Base-by-base conservation (phyloP, 371 early-diverging fungal species). In the Actinomortierella wolfii region DNA sequence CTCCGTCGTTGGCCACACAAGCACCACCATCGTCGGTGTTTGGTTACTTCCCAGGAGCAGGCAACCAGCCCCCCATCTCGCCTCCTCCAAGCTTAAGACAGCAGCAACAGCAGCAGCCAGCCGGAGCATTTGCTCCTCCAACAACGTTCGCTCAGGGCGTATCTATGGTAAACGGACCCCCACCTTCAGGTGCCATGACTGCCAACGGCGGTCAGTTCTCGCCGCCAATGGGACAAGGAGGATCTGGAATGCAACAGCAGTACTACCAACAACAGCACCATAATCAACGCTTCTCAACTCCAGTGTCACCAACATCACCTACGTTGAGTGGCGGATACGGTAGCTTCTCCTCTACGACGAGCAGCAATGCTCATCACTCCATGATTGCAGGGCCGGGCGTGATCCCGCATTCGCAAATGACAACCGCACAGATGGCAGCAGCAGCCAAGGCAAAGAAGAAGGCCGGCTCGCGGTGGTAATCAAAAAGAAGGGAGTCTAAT, bases 1-100 rank as follows among this genome's bases (percentile, higher is more conserved):
- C 71, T 14, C 71, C 70, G 6, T 64, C 65, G 42, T 55, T 58
- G 11, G 29, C n/a, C 14, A 54, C 62, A 0, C 59, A 57, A 39
- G 51, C 28, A n/a, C 18, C 71, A 0, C 50, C 49, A 0, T 11
- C 54, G 9, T 51, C 59, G 1, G 52, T 58, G 52, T 71, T 49
- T 51, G 55, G 58, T 3, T 71, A 65, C 59, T 71, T 71, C 39
- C 71, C 65, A 4, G 66, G 59, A 14, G 23, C 59, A 8, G 71
- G 71, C 41, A 69, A 59, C 52, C 71, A 71, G 42, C 62, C 66
- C 3, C 71, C 71, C 21, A 71, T 71, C 25, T 71, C 71, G 0
- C 71, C 71, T 13, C 71, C 71, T 2, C 65, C 71, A 2, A 71
- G 66, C 45, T 24, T 59, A 59, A 61, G 66, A 21, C 64, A 63